Evolutionary conservation across 2,329 filamentous ascomycete species (phyloP).

Genomic region (Fonsecaea monophora): DNA sequence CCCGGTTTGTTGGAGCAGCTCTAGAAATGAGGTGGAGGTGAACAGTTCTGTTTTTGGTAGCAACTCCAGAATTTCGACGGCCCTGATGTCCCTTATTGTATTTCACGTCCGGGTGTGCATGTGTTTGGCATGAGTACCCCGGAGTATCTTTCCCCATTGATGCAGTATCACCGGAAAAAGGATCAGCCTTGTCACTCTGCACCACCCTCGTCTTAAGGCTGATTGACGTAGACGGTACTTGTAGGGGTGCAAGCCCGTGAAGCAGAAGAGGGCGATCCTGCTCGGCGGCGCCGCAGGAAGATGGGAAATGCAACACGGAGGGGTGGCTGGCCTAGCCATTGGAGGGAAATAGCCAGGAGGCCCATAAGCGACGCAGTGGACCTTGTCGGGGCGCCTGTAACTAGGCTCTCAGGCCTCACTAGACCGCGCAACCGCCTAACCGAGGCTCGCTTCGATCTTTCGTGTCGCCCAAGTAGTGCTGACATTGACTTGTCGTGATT

Average conservation of each 20-base stretch:
- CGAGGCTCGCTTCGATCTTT: conserved; percentile 25
- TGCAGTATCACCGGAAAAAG: conserved; percentile 1
- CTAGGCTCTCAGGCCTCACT: not conserved
- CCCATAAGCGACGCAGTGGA: not conserved
- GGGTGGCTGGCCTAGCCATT: not conserved
- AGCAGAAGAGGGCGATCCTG: not conserved
- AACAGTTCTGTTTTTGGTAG: conserved; percentile 17
- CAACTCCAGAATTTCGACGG: conserved; percentile 16
- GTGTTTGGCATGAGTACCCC: not conserved
- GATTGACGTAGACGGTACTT: not conserved
- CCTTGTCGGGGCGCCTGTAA: not conserved
- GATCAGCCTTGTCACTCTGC: conserved; percentile 5
- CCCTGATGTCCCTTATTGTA: not conserved
- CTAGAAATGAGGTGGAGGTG: conserved; percentile 9
- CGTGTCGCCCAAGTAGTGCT: conserved; percentile 6
- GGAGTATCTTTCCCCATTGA: conserved; percentile 1
- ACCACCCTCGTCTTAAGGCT: not conserved
- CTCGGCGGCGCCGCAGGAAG: conserved; percentile 3
- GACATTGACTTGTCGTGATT: conserved; percentile 5
- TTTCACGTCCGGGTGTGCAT: not conserved
- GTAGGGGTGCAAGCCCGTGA: conserved; percentile 11
- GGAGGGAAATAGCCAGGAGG: not conserved
- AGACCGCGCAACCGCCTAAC: not conserved
- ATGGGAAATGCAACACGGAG: not conserved
- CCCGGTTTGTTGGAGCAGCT: conserved; percentile 2